These are phyloP conservation scores for Neolentinus lepideus DNA, from an alignment of 1,284 basidiomycete species.

Conservation along the genomic window DNA sequence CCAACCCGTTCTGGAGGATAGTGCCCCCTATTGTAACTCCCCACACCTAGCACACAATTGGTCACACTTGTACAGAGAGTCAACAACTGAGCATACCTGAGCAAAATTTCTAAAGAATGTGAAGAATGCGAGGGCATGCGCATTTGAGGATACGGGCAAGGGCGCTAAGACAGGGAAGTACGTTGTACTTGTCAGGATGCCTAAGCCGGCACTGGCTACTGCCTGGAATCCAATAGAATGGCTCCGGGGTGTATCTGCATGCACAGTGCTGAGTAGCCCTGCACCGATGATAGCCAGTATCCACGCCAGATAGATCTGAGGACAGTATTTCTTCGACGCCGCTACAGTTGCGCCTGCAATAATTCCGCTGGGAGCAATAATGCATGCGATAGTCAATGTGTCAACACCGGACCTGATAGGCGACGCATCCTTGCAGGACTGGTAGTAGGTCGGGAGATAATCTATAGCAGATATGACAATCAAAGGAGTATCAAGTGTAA, in stretches of 20 bases:
- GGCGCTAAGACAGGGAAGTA: constrained; percentile 22
- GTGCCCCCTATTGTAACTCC: constrained; percentile 21
- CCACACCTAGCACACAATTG: constrained; percentile 14
- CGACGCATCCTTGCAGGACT: constrained; percentile 29
- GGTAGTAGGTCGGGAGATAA: constrained; percentile 32
- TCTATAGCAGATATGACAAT: constrained; percentile 10
- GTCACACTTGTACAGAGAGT: background rate
- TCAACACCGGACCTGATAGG: constrained; percentile 34
- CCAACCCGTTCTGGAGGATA: constrained; percentile 21
- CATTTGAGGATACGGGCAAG: constrained; percentile 16
- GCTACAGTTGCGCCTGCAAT: constrained; percentile 23
- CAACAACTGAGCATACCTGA: constrained; percentile 5
- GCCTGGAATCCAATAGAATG: constrained; percentile 14
- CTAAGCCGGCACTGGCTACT: constrained; percentile 17
- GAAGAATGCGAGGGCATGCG: constrained; percentile 17
- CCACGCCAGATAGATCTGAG: constrained; percentile 25
- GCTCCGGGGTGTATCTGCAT: constrained; percentile 17
- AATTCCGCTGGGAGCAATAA: constrained; percentile 22
- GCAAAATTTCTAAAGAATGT: constrained; percentile 18
- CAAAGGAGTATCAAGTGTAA: constrained; percentile 1
- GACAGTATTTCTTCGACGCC: constrained; percentile 21
- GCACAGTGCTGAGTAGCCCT: constrained; percentile 21
- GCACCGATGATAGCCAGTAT: constrained; percentile 15
- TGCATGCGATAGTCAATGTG: constrained; percentile 25
- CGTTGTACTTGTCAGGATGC: constrained; percentile 18